Evolutionary conservation across 148 eudicot genomes (phyloP).

Genomic region (Beta vulgaris): DNA sequence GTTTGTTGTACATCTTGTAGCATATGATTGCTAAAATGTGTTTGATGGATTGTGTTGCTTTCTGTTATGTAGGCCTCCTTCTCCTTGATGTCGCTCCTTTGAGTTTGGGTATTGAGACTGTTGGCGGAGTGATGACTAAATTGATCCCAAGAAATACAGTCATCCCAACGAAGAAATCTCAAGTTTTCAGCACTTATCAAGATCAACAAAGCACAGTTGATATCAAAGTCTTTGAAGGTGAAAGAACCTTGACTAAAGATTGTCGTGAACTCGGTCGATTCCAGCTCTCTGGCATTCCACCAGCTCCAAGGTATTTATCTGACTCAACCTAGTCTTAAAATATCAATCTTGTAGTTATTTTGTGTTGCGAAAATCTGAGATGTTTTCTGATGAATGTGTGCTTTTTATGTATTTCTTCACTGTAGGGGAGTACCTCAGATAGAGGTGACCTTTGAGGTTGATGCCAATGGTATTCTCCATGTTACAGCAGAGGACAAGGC

Average conservation of each 20-base stretch:
- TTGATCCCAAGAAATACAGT: slow-evolving; percentile 58
- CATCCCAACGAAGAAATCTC: slow-evolving; percentile 60
- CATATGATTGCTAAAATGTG: no score
- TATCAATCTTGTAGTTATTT: neutral
- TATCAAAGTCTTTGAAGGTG: slow-evolving; percentile 58
- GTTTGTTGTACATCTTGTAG: no score
- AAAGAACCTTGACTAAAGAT: slow-evolving; percentile 60
- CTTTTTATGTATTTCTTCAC: neutral
- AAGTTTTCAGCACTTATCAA: slow-evolving; percentile 51
- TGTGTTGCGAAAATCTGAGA: neutral
- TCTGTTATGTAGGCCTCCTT: slow-evolving; percentile 33
- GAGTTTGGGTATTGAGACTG: slow-evolving; percentile 61
- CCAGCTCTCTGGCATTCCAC: slow-evolving; percentile 55
- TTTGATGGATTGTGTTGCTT: neutral
- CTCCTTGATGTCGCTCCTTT: slow-evolving; percentile 59
- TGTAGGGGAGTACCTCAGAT: slow-evolving; percentile 65
- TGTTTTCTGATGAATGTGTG: neutral
- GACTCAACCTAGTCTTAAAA: no score
- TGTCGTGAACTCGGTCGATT: slow-evolving; percentile 51
- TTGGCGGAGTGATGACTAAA: slow-evolving; percentile 69
- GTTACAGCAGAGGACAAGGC: slow-evolving; percentile 71
- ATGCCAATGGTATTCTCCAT: slow-evolving; percentile 54
- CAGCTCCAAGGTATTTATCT: slow-evolving; percentile 61
- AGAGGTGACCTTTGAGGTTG: slow-evolving; percentile 64
- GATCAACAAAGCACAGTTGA: slow-evolving; percentile 49